phyloP scores from a whole-genome alignment of 2,329 filamentous ascomycete species.

The Didymellaceae sp. region DNA sequence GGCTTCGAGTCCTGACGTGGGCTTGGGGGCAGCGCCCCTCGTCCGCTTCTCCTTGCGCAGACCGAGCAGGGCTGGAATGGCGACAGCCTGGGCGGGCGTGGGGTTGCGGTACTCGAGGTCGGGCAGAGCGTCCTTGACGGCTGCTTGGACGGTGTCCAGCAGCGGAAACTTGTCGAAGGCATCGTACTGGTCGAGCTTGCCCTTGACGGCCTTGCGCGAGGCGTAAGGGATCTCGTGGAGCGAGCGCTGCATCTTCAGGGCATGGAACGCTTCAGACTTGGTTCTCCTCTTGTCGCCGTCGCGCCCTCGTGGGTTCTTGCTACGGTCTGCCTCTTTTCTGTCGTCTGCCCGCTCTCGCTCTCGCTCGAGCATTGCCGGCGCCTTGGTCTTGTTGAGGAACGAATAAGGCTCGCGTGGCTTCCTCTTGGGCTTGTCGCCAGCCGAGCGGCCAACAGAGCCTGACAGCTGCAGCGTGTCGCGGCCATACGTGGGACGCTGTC shows the following conservation, averaged over 20 bases:
- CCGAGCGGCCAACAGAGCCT: conserved; percentile 38
- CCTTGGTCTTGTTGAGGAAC: conserved; percentile 43
- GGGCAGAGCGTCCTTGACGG: conserved; percentile 78
- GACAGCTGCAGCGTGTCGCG: conserved; percentile 58
- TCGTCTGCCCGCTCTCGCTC: conserved; percentile 14
- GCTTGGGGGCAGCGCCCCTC: conserved; percentile 30
- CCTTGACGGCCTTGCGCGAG: conserved; percentile 67
- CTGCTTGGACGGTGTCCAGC: conserved; percentile 72
- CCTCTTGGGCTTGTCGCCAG: conserved; percentile 27
- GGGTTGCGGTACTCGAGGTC: conserved; percentile 78
- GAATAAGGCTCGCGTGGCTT: conserved; percentile 42
- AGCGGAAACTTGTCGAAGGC: conserved; percentile 83
- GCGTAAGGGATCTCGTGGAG: conserved; percentile 79
- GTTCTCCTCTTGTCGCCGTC: conserved; percentile 32
- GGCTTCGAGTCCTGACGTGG: conserved; percentile 59
- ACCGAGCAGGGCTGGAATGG: conserved; percentile 80
- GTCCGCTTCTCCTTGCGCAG: conserved; percentile 53
- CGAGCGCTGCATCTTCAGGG: conserved; percentile 90
- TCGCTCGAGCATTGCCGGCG: conserved; percentile 32
- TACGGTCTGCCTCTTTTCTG: conserved; percentile 12
- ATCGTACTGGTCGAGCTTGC: conserved; percentile 68
- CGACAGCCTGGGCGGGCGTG: conserved; percentile 87
- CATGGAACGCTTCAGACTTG: conserved; percentile 69
- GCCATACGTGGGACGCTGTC: conserved; percentile 14
- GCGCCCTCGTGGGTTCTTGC: conserved; percentile 17